A percentile compares a stretch with the other conserved stretches of the same genome.
These are phyloP conservation scores for Usnea hakonensis DNA, from an alignment of 495 filamentous ascomycete species.

Conservation along the genomic window DNA sequence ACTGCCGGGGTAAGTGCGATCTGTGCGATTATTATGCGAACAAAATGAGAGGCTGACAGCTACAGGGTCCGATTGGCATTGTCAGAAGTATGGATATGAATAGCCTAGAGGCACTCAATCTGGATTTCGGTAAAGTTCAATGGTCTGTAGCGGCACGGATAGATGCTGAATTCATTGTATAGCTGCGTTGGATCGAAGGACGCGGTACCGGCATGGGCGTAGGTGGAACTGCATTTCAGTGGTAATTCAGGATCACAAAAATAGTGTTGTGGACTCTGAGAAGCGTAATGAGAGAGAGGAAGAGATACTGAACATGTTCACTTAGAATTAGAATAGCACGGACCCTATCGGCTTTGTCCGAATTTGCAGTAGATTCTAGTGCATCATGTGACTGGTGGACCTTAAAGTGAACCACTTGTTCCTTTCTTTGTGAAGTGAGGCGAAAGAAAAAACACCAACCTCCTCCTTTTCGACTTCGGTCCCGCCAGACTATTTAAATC, in stretches of 20 bases:
- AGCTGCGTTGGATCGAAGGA: background rate
- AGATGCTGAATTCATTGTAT: background rate
- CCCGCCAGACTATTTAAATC: background rate
- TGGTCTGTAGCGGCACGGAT: background rate
- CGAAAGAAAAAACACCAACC: slow-evolving; percentile 11
- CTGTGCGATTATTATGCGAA: background rate
- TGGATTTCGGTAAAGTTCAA: background rate
- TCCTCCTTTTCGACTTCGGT: slow-evolving; percentile 4
- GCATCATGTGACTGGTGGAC: background rate
- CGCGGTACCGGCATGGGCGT: background rate
- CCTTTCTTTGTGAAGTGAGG: slow-evolving; percentile 7
- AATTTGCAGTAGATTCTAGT: background rate
- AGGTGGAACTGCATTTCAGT: background rate
- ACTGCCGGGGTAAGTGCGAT: background rate
- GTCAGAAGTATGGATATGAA: background rate
- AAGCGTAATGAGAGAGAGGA: background rate
- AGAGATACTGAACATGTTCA: background rate
- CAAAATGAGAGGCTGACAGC: background rate
- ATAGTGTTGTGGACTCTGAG: background rate
- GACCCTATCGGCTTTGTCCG: background rate
- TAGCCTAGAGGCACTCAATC: background rate
- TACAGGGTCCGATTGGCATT: background rate
- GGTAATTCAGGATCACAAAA: background rate
- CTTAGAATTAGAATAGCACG: background rate
- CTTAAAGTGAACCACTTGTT: slow-evolving; percentile 1